Evolutionary conservation across 805 yeast genomes (phyloP).

Genomic region (Starmerella lactis-condensi): DNA sequence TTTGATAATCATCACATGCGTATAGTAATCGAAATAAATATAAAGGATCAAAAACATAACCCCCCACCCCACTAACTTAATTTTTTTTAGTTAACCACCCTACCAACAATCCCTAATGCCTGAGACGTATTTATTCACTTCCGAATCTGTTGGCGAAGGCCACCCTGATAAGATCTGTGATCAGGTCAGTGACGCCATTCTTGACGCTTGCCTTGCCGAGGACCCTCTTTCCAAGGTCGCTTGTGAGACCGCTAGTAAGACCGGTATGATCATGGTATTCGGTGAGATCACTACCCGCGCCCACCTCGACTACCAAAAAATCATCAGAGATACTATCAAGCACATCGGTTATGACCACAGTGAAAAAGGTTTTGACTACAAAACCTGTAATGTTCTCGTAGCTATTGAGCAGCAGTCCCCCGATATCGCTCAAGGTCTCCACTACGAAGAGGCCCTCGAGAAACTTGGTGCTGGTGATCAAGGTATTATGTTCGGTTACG

Average conservation of each 20-base stretch:
- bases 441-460: constrained; percentile 84
- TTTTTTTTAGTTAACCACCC: too few relatives aligned
- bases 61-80: too few relatives aligned
- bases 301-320: constrained; percentile 83
- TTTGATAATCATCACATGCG: too few relatives aligned
- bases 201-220: constrained; percentile 87
- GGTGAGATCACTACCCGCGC: constrained; percentile 99
- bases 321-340: constrained; percentile 94
- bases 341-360: constrained; percentile 94
- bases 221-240: constrained; percentile 98
- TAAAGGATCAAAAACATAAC: too few relatives aligned
- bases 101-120: constrained; percentile 15
- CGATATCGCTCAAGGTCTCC: constrained; percentile 98
- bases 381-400: constrained; percentile 95
- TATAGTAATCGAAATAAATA: too few relatives aligned
- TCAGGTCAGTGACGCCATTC: constrained; percentile 94
- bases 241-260: constrained; percentile 97
- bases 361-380: constrained; percentile 95
- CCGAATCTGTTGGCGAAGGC: constrained; percentile 57
- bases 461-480: constrained; percentile 99
- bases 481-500: constrained; percentile 99
- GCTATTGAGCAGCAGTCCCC: constrained; percentile 99
- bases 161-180: constrained; percentile 54
- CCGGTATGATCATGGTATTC: constrained; percentile 98
- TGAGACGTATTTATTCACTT: constrained; percentile 39